Base-by-base conservation (phyloP, 2,329 filamentous ascomycete genomes). In the Leptographium flavum region DNA sequence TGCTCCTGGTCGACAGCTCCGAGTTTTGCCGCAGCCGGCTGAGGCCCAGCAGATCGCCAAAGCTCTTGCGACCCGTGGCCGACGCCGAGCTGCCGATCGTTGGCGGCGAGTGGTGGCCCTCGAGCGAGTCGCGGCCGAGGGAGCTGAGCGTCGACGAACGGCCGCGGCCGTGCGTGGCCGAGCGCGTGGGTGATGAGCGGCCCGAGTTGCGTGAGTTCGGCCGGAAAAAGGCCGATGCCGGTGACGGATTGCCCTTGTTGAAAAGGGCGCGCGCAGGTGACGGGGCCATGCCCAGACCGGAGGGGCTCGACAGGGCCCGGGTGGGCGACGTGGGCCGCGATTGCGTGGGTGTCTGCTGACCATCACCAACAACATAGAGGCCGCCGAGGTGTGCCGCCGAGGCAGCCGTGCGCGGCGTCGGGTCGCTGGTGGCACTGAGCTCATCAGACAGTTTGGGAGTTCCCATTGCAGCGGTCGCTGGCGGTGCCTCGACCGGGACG, bases 61-160 rank as follows among this genome's bases (percentile, higher is more conserved):
- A 87, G 62, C 90, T 96, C 62, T 88, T 92, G 45, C 92, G 76
- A 5, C 88, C 87, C n/a, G 82, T 90, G 19, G 42, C 43, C 0
- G 87, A 94, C 1, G 82, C 86, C 1, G 88, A 94, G 6, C 79
- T 88, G 43, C 87, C 73, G n/a, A 78, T 63, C 22, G 75, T 74
- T 4, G 79, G 79, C 3, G 81, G 78, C 7, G 76, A 69, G 5
- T 83, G 71, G 45, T 80, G 76, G 30, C 82, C 76, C 49, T 87
- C 84, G 45, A 79, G 78, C 1, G 81, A 85, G 45, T 76, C 73
- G 51, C 82, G 79, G 17, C 81, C 78, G 37, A 90, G 63, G 1
- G 90, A 96, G 55, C 84, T 88, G 66, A 94, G 74, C 0, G 92
- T 96, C 5, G 88, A 94, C 17, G 92, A 94, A 52, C 92, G 76